Evolutionary conservation across 1,139 yeast species (phyloP), one percentile per base, ranked within the genome.

Genomic region (Diutina catenulata): DNA sequence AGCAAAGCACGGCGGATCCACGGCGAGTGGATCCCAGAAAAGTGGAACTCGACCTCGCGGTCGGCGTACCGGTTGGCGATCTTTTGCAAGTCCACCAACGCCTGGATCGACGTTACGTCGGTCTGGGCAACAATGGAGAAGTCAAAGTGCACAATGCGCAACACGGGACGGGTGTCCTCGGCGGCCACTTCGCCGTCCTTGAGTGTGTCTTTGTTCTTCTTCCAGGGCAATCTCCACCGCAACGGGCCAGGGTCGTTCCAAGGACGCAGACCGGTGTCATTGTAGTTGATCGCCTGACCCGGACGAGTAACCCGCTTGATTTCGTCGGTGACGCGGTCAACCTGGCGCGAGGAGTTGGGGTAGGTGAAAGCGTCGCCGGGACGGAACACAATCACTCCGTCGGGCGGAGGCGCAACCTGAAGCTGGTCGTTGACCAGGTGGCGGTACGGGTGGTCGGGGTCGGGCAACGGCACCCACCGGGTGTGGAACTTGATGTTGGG

Each of bases 191-290:
- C 49, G n/a, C 39, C 43, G 13, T 42, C 49, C 5, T 27, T 33
- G n/a, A n/a, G n/a, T n/a, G n/a, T n/a, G n/a, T n/a, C n/a, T 20
- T 33, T 36, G 18, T 35, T 36, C n/a, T 28, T 26, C 8, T 31
- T 39, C 27, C 35, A 60, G 26, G 67, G 65, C 29, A 57, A 46
- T 31, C 50, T 64, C 64, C 62, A 63, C 43, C 45, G 53, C 47
- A 70, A 62, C 37, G 81, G 82, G 45, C 94, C 94, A 20, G 87
- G 88, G 50, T 86, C 93, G 53, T 87, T 87, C 95, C 96, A 88
- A 16, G 94, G 88, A 46, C 91, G 72, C 38, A 81, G 82, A 21
- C 86, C 82, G 31, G 74, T 68, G 38, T 65, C 62, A 15, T 62
- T 53, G 37, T 54, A 59, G 32, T 57, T 55, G 39, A 62, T 56